These are phyloP conservation scores for Ilex asprella DNA, from an alignment of 257 asterid species.

Conservation along the genomic window DNA sequence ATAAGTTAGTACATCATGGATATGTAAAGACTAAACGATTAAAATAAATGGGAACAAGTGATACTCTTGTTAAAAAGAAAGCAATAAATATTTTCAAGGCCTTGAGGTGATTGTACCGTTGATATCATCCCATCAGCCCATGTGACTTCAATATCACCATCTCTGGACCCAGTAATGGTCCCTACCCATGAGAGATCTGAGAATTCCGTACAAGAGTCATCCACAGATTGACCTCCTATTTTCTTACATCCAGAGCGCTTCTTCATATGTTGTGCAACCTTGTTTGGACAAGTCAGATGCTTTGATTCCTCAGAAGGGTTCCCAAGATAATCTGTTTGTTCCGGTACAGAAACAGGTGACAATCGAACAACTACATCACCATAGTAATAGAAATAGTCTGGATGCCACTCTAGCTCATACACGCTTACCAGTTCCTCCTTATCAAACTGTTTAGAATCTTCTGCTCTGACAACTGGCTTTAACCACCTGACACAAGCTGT, in stretches of 20 bases:
- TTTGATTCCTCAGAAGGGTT: slow-evolving; percentile 25
- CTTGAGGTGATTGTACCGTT: slow-evolving; percentile 40
- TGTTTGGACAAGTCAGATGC: slow-evolving; percentile 27
- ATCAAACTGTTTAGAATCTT: slow-evolving; percentile 83
- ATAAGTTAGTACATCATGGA: not conserved
- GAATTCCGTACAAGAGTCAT: slow-evolving; percentile 41
- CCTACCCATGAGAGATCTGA: slow-evolving; percentile 97
- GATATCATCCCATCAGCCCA: slow-evolving; percentile 99
- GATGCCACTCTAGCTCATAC: slow-evolving; percentile 97
- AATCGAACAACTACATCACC: slow-evolving; percentile 96
- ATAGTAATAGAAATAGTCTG: slow-evolving; percentile 93
- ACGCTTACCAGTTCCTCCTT: slow-evolving; percentile 92
- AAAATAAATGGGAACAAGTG: not conserved
- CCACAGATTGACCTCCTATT: slow-evolving; percentile 25
- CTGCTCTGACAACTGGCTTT: slow-evolving; percentile 75
- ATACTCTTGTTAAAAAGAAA: not conserved
- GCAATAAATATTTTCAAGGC: too few species aligned
- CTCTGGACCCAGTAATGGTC: slow-evolving; percentile 75
- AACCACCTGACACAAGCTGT: slow-evolving; percentile 92
- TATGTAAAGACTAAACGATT: not conserved
- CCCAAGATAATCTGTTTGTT: slow-evolving; percentile 22
- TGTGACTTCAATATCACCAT: slow-evolving; percentile 92
- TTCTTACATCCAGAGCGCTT: slow-evolving; percentile 21
- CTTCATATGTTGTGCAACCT: slow-evolving; percentile 26
- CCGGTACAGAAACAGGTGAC: slow-evolving; percentile 57